Base-by-base conservation (phyloP, 2,329 filamentous ascomycete species). In the Talaromyces sp. region DNA sequence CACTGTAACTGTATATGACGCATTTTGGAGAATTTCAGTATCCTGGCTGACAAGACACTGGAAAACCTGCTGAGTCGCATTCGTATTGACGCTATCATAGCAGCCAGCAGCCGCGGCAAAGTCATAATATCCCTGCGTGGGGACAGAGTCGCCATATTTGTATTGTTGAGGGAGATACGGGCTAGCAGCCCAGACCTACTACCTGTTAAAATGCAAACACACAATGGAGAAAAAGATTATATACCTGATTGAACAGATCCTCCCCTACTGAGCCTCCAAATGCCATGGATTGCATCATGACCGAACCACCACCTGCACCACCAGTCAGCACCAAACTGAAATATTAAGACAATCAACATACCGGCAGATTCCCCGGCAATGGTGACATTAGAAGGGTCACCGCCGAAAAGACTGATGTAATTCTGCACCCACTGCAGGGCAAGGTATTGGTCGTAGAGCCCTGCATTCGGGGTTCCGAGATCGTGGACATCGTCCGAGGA, bases 111-210 rank as follows among this genome's bases (percentile, higher is more conserved):
- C 60, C 4, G 65, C 64, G 0, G 77, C 80, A 62, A 84, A 79
- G 4, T 71, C 72, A 56, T 80, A 75, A 65, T 82, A 61, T 13
- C 83, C 8, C 31, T 77, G 71, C 2, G 79, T 75, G 0, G 81
- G 78, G 9, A 78, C 67, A 41, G 70, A 74, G 14, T 78, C 79
- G 55, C 78, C 74, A 64, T 80, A 83, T 13, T 71, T 74, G 67
- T 83, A 84, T 63, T 85, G 82, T 59, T 80, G 80, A 0, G 83
- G 82, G n/a, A 84, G 74, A 64, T 82, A 86, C 3, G 83, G 83
- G 6, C 75, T 79, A 2, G 75, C 73, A 1, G 79, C 67, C 32
- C 77, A 70, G 38, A 58, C 63, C 66, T 75, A 66, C 29, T 56
- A 14, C 10, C 43, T 53, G 27, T 31, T 57, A 52, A 58, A 41